phyloP scores from a whole-genome alignment of 768 basidiomycete genomes.

The Suillus lakei region DNA sequence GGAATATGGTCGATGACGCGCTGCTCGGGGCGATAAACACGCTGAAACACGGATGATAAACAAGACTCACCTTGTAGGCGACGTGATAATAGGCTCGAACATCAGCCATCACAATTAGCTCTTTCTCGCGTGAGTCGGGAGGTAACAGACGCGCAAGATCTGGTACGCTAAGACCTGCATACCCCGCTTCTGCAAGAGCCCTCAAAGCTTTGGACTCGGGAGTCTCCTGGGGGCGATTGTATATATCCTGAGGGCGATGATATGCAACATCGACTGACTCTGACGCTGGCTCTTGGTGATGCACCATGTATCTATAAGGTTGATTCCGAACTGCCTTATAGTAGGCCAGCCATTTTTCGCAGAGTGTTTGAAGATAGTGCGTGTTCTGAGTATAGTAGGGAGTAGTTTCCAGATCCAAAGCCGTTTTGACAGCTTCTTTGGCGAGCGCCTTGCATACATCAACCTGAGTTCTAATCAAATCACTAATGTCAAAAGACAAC shows the following conservation, averaged over 20 bases:
- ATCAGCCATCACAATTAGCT: conserved; percentile 50
- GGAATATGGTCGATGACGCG: conserved; percentile 61
- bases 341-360: conserved; percentile 18
- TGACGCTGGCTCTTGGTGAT: no score
- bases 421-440: conserved; percentile 33
- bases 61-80: conserved; percentile 46
- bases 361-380: conserved; percentile 16
- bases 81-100: conserved; percentile 56
- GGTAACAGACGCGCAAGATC: conserved; percentile 26
- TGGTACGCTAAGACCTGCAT: conserved; percentile 16
- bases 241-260: no score
- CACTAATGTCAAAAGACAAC: conserved; percentile 23
- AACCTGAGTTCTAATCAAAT: conserved; percentile 31
- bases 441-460: conserved; percentile 30
- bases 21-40: conserved; percentile 32
- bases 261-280: no score
- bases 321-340: conserved; percentile 19
- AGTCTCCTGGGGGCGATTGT: no score
- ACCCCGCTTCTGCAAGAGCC: conserved; percentile 37
- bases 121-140: conserved; percentile 35
- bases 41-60: conserved; percentile 4
- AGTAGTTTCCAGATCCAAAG: conserved; percentile 42
- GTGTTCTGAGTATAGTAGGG: conserved; percentile 43
- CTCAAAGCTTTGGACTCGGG: conserved; percentile 24
- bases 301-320: neutral